These are phyloP conservation scores for Pythium brachiatum DNA, from an alignment of 352 stramenopile species.

Conservation along the genomic window DNA sequence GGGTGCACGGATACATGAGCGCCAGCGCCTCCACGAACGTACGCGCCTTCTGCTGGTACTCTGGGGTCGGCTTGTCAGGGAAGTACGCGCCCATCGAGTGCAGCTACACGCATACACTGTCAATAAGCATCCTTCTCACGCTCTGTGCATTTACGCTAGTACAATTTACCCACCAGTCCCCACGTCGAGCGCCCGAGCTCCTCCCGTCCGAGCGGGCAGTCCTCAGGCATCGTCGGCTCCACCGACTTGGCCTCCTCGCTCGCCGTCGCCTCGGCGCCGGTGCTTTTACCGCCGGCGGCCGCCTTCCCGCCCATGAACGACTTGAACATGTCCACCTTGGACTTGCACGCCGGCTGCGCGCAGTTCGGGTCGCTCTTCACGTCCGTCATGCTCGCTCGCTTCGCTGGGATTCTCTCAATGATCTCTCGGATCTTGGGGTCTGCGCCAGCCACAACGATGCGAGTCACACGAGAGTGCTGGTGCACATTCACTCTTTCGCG, in stretches of 20 bases:
- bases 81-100: slow-evolving; percentile 97
- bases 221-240: slow-evolving; percentile 24
- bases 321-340: slow-evolving; percentile 85
- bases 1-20: slow-evolving; percentile 90
- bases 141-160: not conserved
- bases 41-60: slow-evolving; percentile 89
- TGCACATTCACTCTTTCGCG: not conserved
- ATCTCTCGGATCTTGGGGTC: not conserved
- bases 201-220: slow-evolving; percentile 85
- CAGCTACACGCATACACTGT: slow-evolving; percentile 44
- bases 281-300: slow-evolving; percentile 21
- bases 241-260: slow-evolving; percentile 13
- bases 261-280: not conserved
- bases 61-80: slow-evolving; percentile 89
- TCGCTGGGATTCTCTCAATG: slow-evolving; percentile 1
- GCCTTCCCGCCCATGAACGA: slow-evolving; percentile 55
- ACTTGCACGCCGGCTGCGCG: slow-evolving; percentile 79
- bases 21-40: slow-evolving; percentile 92
- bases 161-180: slow-evolving; percentile 61
- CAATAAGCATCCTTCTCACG: not conserved
- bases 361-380: slow-evolving; percentile 77
- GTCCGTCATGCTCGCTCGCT: slow-evolving; percentile 30
- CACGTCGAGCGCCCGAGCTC: slow-evolving; percentile 87
- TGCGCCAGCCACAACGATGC: not conserved
- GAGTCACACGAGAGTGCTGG: slow-evolving; percentile 9